Evolutionary conservation across 2,329 filamentous ascomycete species (phyloP).

Genomic region (Phaeosphaeriaceae sp.): DNA sequence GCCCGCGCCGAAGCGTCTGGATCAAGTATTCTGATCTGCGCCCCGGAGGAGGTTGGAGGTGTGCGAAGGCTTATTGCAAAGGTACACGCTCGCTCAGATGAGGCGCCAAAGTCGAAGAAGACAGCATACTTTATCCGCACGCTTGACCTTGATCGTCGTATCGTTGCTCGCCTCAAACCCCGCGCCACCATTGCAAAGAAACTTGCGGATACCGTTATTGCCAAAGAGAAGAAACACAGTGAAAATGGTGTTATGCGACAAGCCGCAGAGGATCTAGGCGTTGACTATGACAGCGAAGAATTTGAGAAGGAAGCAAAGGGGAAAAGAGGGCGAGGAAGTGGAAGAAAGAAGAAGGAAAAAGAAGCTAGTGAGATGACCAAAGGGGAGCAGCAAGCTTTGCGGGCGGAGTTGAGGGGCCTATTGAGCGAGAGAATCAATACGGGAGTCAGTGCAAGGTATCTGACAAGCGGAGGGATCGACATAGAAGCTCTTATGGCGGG

Average conservation of each 20-base stretch:
- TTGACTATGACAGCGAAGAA: conserved; percentile 91
- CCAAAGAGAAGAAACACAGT: conserved; percentile 84
- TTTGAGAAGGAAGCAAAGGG: conserved; percentile 68
- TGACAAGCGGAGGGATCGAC: conserved; percentile 85
- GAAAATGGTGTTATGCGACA: conserved; percentile 84
- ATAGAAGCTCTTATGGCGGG: conserved; percentile 72
- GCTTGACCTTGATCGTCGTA: conserved; percentile 80
- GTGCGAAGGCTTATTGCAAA: conserved; percentile 85
- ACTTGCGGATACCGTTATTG: conserved; percentile 80
- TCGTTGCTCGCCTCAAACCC: conserved; percentile 77
- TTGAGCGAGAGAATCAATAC: conserved; percentile 79
- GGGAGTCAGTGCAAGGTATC: conserved; percentile 85
- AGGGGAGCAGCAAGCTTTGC: conserved; percentile 72
- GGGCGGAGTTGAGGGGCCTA: conserved; percentile 74
- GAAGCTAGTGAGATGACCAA: conserved; percentile 72
- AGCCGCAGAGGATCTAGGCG: conserved; percentile 89
- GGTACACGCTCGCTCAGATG: conserved; percentile 71
- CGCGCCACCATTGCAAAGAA: conserved; percentile 83
- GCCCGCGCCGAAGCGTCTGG: conserved; percentile 81
- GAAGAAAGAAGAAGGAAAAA: conserved; percentile 76
- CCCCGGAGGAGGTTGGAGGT: conserved; percentile 86
- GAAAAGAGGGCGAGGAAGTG: conserved; percentile 68
- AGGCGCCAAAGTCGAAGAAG: conserved; percentile 57
- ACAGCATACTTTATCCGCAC: conserved; percentile 74
- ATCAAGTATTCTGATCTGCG: conserved; percentile 85